A percentile compares a stretch with the other conserved stretches of the same genome.
These are phyloP conservation scores for Phellopilus nigrolimitatus DNA, from an alignment of 1,284 basidiomycete genomes.

Conservation along the genomic window DNA sequence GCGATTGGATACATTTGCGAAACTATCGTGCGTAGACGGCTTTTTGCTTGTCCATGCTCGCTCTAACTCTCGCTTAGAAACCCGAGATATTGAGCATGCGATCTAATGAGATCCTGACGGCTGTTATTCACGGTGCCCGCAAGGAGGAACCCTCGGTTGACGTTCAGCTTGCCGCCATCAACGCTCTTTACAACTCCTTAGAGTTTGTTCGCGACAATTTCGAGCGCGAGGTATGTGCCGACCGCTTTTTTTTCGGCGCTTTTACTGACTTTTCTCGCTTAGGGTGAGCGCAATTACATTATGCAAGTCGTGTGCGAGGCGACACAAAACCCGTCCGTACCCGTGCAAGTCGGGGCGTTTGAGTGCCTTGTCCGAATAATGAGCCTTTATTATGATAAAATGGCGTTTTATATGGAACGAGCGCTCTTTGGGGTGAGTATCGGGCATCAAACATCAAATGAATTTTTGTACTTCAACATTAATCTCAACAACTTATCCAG, in stretches of 20 bases:
- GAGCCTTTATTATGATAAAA: conserved; percentile 98
- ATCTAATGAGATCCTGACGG: conserved; percentile 97
- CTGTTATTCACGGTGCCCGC: conserved; percentile 95
- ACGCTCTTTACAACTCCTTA: conserved; percentile 92
- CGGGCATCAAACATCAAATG: no score
- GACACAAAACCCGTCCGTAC: conserved; percentile 77
- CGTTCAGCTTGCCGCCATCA: conserved; percentile 93
- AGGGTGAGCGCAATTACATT: conserved; percentile 99
- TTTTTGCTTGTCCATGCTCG: conserved; percentile 22
- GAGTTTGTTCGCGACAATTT: conserved; percentile 99
- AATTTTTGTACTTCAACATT: conserved; percentile 1
- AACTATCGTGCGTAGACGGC: conserved; percentile 68
- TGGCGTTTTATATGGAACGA: conserved; percentile 99
- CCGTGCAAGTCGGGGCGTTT: conserved; percentile 90
- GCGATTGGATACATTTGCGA: conserved; percentile 98
- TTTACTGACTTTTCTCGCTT: conserved; percentile 12
- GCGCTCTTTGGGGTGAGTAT: conserved; percentile 90
- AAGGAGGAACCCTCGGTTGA: conserved; percentile 94
- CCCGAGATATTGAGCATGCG: conserved; percentile 85
- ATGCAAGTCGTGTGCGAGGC: conserved; percentile 99
- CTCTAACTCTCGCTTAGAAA: conserved; percentile 50
- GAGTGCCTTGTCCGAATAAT: conserved; percentile 97
- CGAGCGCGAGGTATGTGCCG: conserved; percentile 76
- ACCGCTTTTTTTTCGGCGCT: conserved; percentile 5
- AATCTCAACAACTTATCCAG: conserved; percentile 37